A percentile compares a stretch with the other conserved stretches of the same genome.
These are phyloP conservation scores for Colletotrichum sp. DNA, from an alignment of 2,329 filamentous ascomycete genomes.

Conservation along the genomic window DNA sequence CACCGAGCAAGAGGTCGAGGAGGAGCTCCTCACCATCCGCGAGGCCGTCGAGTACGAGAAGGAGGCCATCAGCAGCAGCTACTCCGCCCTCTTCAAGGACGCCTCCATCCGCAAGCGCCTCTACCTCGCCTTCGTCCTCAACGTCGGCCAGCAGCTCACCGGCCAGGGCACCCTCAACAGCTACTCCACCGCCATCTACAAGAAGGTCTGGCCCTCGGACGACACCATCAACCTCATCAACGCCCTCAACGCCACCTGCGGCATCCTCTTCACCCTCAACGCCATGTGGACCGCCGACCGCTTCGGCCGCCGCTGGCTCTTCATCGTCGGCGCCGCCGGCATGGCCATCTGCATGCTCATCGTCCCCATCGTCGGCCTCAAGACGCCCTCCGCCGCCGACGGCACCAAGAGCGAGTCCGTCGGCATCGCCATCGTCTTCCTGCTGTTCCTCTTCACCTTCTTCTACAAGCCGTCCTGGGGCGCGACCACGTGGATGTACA, in stretches of 20 bases:
- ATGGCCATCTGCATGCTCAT: constrained; percentile 76
- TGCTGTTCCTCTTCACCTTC: constrained; percentile 67
- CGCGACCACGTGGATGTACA: constrained; percentile 75
- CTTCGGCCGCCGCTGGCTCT: constrained; percentile 72
- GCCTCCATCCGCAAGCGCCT: constrained; percentile 71
- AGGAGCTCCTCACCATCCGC: constrained; percentile 68
- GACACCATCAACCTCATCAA: constrained; percentile 74
- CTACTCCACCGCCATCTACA: constrained; percentile 77
- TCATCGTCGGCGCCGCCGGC: constrained; percentile 71
- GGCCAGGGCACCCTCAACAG: constrained; percentile 76
- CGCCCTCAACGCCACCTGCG: constrained; percentile 74
- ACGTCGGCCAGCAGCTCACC: constrained; percentile 74
- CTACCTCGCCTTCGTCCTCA: constrained; percentile 68
- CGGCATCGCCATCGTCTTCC: constrained; percentile 71
- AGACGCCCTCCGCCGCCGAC: constrained; percentile 55
- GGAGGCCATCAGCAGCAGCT: constrained; percentile 65
- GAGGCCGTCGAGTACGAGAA: constrained; percentile 76
- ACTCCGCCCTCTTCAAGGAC: constrained; percentile 73
- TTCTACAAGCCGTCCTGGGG: constrained; percentile 76
- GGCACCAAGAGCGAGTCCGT: constrained; percentile 63
- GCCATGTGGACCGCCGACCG: constrained; percentile 76
- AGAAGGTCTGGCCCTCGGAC: constrained; percentile 66
- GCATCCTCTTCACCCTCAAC: constrained; percentile 75
- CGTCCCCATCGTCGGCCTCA: constrained; percentile 49
- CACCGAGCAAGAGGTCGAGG: constrained; percentile 69